Evolutionary conservation across 768 basidiomycete species (phyloP).

Genomic region (Suillus decipiens): DNA sequence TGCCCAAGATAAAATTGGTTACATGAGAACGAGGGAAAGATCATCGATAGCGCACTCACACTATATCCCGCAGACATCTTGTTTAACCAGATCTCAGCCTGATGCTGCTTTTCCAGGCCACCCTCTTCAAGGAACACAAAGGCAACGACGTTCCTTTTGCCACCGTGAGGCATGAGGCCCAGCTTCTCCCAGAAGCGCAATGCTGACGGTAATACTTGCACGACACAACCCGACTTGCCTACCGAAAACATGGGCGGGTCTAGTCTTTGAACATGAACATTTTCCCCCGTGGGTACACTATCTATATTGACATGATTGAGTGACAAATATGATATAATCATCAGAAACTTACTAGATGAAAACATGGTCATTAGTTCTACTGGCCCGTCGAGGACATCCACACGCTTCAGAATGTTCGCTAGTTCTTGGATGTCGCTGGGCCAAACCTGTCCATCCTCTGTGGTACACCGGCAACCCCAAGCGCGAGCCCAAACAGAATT

Average conservation of each 20-base stretch:
- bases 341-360: constrained; percentile 32
- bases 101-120: constrained; percentile 44
- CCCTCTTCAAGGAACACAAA: constrained; percentile 72
- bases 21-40: constrained; percentile 8
- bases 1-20: constrained; percentile 30
- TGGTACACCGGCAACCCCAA: constrained; percentile 43
- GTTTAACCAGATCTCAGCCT: constrained; percentile 62
- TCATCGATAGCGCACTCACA: constrained; percentile 41
- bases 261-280: constrained; percentile 32
- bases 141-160: constrained; percentile 67
- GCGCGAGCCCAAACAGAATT: constrained; percentile 69
- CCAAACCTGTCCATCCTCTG: constrained; percentile 42
- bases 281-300: constrained; percentile 9
- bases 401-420: constrained; percentile 35
- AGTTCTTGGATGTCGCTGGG: constrained; percentile 55
- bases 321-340: constrained; percentile 5
- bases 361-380: constrained; percentile 49
- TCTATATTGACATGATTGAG: constrained; percentile 8
- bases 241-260: constrained; percentile 63
- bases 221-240: constrained; percentile 64
- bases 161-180: constrained; percentile 68
- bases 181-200: constrained; percentile 87
- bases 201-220: constrained; percentile 71
- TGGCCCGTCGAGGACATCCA: constrained; percentile 41
- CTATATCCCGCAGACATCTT: constrained; percentile 55